These are phyloP conservation scores for Polyplosphaeria fusca DNA, from an alignment of 495 filamentous ascomycete genomes.

Conservation along the genomic window DNA sequence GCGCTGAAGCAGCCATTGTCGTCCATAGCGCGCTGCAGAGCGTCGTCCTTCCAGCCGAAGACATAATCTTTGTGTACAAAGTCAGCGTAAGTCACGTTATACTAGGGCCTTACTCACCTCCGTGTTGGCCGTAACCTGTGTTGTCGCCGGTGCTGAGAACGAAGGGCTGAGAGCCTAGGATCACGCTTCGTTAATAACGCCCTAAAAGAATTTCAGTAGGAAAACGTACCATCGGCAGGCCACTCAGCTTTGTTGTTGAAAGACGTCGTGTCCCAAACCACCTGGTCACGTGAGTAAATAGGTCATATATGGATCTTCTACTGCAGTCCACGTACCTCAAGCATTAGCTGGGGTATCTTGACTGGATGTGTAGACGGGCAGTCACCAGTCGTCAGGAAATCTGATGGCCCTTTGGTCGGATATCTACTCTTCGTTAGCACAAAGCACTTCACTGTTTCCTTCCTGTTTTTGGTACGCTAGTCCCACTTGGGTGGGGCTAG, in stretches of 20 bases:
- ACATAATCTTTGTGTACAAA: slow-evolving; percentile 43
- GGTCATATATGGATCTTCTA: no score
- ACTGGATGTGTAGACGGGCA: slow-evolving; percentile 30
- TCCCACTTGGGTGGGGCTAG: no score
- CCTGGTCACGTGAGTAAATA: no score
- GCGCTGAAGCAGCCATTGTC: slow-evolving; percentile 49
- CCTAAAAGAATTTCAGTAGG: no score
- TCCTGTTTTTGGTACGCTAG: no score
- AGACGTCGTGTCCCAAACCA: slow-evolving; percentile 27
- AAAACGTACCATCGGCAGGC: slow-evolving; percentile 29
- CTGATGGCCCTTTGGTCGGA: slow-evolving; percentile 11
- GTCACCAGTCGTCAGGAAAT: slow-evolving; percentile 15
- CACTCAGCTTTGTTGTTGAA: slow-evolving; percentile 34
- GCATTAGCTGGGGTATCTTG: slow-evolving; percentile 31
- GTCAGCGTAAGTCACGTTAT: no score
- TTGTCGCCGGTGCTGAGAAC: slow-evolving; percentile 24
- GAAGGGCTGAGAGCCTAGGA: slow-evolving; percentile 29
- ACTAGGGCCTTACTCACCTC: no score
- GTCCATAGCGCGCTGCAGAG: slow-evolving; percentile 37
- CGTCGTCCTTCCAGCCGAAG: slow-evolving; percentile 28
- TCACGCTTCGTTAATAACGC: no score
- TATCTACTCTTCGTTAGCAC: no score
- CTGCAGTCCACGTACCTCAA: no score
- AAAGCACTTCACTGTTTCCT: no score
- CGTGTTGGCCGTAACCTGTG: slow-evolving; percentile 28